phyloP scores from a whole-genome alignment of 2,329 filamentous ascomycete species.

The Paecilomyces variotii region DNA sequence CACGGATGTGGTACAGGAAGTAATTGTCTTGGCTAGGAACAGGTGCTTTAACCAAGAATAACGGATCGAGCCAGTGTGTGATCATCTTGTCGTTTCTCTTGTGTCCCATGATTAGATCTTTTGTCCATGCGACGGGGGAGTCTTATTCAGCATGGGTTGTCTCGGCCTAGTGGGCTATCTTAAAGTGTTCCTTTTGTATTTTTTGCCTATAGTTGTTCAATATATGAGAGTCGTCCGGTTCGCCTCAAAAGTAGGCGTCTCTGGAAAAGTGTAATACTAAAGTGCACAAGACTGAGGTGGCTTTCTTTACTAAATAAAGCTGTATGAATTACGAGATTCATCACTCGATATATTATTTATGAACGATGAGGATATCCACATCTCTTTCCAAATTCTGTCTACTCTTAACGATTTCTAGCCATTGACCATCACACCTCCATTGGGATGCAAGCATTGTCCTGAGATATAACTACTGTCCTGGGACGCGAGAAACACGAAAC shows the following conservation, averaged over 20 bases:
- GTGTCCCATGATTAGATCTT: not conserved
- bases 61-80: not conserved
- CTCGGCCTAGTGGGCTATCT: not conserved
- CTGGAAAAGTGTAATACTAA: not conserved
- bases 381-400: not conserved
- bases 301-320: not conserved
- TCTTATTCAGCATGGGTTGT: not conserved
- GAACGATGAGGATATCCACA: not conserved
- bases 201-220: not conserved
- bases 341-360: not conserved
- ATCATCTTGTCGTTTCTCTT: not conserved
- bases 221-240: not conserved
- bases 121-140: not conserved
- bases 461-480: conserved; percentile 65
- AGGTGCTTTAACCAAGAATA: not conserved
- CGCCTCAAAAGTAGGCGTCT: not conserved
- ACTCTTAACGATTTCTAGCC: conserved; percentile 18
- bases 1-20: conserved; percentile 52
- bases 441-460: conserved; percentile 62
- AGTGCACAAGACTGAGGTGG: not conserved
- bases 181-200: not conserved
- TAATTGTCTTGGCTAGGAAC: conserved; percentile 11
- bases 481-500: conserved; percentile 72
- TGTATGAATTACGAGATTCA: not conserved
- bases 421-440: conserved; percentile 51